These are phyloP conservation scores for Erodium trifolium DNA, from an alignment of 441 rosid genomes.

Conservation along the genomic window DNA sequence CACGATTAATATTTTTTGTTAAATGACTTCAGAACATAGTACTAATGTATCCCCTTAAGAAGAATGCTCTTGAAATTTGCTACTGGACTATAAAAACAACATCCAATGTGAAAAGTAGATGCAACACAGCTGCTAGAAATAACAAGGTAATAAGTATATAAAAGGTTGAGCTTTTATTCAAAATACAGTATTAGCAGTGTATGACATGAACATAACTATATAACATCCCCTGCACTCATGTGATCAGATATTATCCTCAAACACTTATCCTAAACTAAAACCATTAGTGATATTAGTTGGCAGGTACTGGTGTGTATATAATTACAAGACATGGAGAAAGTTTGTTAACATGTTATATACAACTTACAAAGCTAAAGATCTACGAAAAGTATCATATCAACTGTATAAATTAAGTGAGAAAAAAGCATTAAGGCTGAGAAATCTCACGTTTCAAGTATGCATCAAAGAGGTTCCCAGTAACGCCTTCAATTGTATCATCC, in stretches of 20 bases:
- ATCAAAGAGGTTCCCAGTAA: conserved; percentile 1
- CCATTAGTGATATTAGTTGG: background rate
- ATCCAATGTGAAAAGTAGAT: too few species aligned
- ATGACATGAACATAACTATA: background rate
- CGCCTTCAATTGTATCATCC: conserved; percentile 4
- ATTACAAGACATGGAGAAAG: background rate
- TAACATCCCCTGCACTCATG: background rate
- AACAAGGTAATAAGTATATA: too few species aligned
- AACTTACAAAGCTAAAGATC: background rate
- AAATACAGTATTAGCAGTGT: too few species aligned
- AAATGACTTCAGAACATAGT: too few species aligned
- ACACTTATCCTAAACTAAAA: background rate
- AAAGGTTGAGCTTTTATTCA: too few species aligned
- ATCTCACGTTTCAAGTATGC: conserved; percentile 5
- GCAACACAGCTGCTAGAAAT: too few species aligned
- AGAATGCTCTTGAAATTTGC: too few species aligned
- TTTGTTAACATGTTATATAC: background rate
- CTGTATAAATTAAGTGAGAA: background rate
- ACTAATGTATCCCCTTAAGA: too few species aligned
- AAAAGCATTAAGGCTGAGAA: background rate
- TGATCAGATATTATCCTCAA: background rate
- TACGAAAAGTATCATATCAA: background rate
- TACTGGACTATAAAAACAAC: too few species aligned
- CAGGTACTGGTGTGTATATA: background rate
- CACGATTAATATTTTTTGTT: too few species aligned